A percentile compares a stretch with the other conserved stretches of the same genome.
Conservation (phyloP, 345 rosid species). For the Laguncularia racemosa region DNA sequence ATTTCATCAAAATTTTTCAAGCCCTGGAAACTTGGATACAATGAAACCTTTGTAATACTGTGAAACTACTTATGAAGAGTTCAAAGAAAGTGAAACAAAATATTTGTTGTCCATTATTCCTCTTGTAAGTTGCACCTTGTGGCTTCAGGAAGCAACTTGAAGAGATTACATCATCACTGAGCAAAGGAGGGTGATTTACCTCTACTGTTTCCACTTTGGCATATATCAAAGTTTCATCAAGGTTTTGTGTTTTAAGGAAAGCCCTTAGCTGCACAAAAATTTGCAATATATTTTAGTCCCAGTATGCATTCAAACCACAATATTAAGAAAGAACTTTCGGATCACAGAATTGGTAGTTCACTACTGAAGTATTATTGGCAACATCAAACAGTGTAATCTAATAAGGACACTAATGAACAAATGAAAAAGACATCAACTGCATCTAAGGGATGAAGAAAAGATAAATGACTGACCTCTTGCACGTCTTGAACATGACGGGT, state of each 20-base stretch:
- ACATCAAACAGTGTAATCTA: no score
- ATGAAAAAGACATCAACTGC: not conserved
- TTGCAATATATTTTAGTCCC: not conserved
- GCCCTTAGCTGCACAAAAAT: conserved; percentile 22
- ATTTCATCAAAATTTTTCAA: conserved; percentile 27
- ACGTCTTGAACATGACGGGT: conserved; percentile 26
- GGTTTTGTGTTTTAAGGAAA: conserved; percentile 17
- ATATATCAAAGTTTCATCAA: conserved; percentile 20
- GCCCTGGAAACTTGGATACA: conserved; percentile 15
- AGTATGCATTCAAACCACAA: no score
- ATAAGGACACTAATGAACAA: not conserved
- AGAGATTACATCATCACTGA: no score
- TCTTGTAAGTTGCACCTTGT: no score
- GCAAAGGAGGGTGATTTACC: conserved; percentile 6
- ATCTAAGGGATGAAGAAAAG: not conserved
- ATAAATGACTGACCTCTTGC: conserved; percentile 15
- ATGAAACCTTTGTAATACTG: not conserved
- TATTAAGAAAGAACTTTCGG: no score
- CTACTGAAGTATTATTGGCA: no score
- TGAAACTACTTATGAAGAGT: not conserved
- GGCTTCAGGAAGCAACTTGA: no score
- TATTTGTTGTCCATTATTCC: no score
- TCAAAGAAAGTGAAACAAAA: no score
- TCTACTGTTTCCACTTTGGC: conserved; percentile 31
- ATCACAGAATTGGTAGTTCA: no score